These are phyloP conservation scores for Sanguinoderma infundibulare DNA, from an alignment of 1,284 basidiomycete genomes.

Conservation along the genomic window DNA sequence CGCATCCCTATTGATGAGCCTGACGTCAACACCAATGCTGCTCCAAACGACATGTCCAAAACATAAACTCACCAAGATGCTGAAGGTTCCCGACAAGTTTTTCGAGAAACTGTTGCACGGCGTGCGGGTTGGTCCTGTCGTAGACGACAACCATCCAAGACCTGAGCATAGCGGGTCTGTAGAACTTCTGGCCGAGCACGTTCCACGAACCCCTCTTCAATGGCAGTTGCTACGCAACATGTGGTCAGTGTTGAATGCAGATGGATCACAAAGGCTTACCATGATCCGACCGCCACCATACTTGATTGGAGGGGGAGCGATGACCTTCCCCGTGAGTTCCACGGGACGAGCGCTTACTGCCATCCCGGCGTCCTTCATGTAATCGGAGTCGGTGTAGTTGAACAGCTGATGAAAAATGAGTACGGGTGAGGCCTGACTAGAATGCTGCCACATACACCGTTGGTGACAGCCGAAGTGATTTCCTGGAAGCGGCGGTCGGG, in stretches of 20 bases:
- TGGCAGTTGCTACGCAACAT: slow-evolving; percentile 15
- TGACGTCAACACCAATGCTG: too few species aligned
- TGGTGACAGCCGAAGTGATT: slow-evolving; percentile 1
- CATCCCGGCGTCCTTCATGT: slow-evolving; percentile 39
- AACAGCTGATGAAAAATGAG: slow-evolving; percentile 27
- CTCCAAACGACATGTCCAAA: too few species aligned
- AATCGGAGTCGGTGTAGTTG: slow-evolving; percentile 39
- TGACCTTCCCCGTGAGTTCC: slow-evolving; percentile 31
- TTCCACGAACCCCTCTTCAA: slow-evolving; percentile 38
- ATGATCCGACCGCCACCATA: slow-evolving; percentile 22
- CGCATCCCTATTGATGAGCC: slow-evolving; percentile 16
- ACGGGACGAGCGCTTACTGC: slow-evolving; percentile 30
- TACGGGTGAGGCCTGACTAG: too few species aligned
- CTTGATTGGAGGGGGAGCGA: slow-evolving; percentile 35
- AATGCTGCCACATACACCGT: background rate
- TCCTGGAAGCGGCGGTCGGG: slow-evolving; percentile 4
- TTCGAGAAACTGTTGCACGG: slow-evolving; percentile 25
- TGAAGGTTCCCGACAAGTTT: slow-evolving; percentile 33
- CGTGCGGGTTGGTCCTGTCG: background rate
- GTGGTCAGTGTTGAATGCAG: background rate
- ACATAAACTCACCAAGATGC: slow-evolving; percentile 41
- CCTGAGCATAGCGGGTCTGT: slow-evolving; percentile 15
- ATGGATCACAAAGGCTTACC: slow-evolving; percentile 6
- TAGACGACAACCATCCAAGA: slow-evolving; percentile 37
- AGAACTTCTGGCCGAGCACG: slow-evolving; percentile 34